Conservation (phyloP, 164 flowering plant species). For the Euptelea pleiosperma region DNA sequence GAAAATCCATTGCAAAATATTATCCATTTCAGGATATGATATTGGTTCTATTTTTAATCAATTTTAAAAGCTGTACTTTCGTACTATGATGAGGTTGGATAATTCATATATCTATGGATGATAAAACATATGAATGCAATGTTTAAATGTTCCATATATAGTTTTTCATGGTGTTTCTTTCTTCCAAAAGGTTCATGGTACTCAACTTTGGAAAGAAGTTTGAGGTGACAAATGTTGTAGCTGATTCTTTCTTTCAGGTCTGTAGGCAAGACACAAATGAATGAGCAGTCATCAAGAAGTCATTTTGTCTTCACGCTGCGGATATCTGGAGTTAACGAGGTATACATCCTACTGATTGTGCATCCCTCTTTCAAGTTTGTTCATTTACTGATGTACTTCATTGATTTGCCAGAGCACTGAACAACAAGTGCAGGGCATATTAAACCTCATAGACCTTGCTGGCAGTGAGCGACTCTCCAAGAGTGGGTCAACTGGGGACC, state of each 20-base stretch:
- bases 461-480: conserved; percentile 99
- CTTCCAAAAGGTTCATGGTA: no score
- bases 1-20: no score
- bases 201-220: no score
- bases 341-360: conserved; percentile 15
- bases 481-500: conserved; percentile 94
- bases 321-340: conserved; percentile 89
- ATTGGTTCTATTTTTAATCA: no score
- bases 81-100: no score
- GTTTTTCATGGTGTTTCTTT: no score
- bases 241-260: conserved; percentile 43
- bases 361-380: neutral
- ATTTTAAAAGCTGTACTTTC: no score
- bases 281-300: conserved; percentile 94
- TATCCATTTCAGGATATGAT: no score
- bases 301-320: conserved; percentile 91
- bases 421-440: conserved; percentile 89
- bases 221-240: neutral
- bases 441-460: conserved; percentile 95
- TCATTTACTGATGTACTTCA: neutral
- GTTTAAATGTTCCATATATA: no score
- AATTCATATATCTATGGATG: no score
- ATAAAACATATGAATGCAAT: no score
- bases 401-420: conserved; percentile 62
- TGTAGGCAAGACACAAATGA: conserved; percentile 94